Conservation (phyloP, 2,329 filamentous ascomycete genomes). For the Grosmannia huntii region DNA sequence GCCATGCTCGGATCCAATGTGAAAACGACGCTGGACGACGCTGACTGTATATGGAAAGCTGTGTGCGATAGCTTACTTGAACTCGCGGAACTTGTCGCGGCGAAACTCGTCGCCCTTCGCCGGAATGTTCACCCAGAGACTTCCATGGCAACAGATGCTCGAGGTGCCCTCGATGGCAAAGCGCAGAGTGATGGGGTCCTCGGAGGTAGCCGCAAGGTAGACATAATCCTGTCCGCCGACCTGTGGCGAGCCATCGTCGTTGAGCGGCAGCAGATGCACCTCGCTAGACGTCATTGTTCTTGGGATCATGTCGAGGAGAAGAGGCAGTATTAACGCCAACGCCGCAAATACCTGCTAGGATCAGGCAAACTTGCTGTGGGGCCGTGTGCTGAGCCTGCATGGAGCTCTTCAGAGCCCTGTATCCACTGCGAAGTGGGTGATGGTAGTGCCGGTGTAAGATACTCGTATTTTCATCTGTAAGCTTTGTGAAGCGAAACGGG, state of each 20-base stretch:
- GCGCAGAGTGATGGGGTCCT: constrained; percentile 64
- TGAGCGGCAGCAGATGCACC: constrained; percentile 81
- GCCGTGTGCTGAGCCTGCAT: not conserved
- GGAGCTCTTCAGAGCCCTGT: not conserved
- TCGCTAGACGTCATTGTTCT: constrained; percentile 52
- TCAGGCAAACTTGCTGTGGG: not conserved
- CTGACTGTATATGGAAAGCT: not conserved
- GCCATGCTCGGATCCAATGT: not conserved
- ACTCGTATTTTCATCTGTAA: not conserved
- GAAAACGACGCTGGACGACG: not conserved
- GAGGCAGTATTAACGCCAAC: not conserved
- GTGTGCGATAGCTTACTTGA: constrained; percentile 51
- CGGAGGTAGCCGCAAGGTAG: constrained; percentile 66
- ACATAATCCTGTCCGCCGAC: constrained; percentile 74
- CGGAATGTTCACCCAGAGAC: constrained; percentile 93
- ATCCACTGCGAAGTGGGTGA: not conserved
- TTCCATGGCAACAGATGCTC: constrained; percentile 88
- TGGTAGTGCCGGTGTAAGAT: not conserved
- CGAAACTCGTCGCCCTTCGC: constrained; percentile 62
- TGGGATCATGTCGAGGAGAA: constrained; percentile 34
- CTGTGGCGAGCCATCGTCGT: constrained; percentile 84
- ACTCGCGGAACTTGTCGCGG: constrained; percentile 70
- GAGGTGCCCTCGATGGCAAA: constrained; percentile 92
- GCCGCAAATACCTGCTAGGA: not conserved
- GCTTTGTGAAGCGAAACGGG: not conserved